Evolutionary conservation across 768 basidiomycete genomes (phyloP).

Genomic region (Suillus lakei): DNA sequence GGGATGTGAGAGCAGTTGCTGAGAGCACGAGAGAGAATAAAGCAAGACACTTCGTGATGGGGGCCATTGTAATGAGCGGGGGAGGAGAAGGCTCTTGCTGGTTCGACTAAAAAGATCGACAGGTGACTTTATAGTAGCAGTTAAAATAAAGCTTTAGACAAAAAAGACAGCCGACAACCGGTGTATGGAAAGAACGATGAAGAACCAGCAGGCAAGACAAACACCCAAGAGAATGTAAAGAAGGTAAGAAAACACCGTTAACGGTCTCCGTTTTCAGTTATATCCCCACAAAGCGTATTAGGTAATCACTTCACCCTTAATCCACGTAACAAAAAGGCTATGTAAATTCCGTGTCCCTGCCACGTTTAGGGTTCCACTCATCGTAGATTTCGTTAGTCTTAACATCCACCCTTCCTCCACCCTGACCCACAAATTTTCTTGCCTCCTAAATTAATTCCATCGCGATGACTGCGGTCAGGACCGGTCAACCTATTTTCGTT

Average conservation of each 20-base stretch:
- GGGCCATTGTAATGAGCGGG: constrained; percentile 27
- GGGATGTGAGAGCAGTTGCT: constrained; percentile 39
- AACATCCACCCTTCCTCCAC: no score
- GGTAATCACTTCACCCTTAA: constrained; percentile 2
- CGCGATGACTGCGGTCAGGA: not conserved
- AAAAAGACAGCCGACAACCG: constrained; percentile 8
- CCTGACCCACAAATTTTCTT: not conserved
- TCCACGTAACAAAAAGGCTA: not conserved
- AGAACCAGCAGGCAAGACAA: constrained; percentile 5
- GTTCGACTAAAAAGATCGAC: constrained; percentile 19
- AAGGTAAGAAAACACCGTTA: constrained; percentile 12
- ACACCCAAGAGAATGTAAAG: constrained; percentile 12
- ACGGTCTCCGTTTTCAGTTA: not conserved
- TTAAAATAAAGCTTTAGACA: constrained; percentile 8
- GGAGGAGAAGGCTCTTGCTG: constrained; percentile 19
- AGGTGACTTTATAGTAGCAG: constrained; percentile 19
- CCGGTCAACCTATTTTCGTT: not conserved
- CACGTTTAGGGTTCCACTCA: not conserved
- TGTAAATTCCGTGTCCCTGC: not conserved
- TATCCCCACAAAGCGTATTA: not conserved
- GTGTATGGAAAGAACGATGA: constrained; percentile 11
- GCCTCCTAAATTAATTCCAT: no score
- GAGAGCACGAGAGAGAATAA: constrained; percentile 49
- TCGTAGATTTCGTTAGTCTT: not conserved
- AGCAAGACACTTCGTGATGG: constrained; percentile 48